Evolutionary conservation across 371 early-diverging fungal genomes (phyloP).

Genomic region (Funneliformis caledonium): DNA sequence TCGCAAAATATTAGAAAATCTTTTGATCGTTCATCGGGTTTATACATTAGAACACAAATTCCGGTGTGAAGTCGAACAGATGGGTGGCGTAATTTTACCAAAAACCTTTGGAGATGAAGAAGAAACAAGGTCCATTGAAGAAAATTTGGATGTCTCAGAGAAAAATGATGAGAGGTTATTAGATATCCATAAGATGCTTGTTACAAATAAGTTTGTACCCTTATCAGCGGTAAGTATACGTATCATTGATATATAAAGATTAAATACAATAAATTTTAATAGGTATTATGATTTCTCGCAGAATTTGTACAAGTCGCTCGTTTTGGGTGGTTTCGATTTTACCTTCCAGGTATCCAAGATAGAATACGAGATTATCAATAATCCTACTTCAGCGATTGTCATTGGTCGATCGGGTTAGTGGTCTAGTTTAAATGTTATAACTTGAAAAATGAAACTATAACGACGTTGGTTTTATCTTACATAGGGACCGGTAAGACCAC

Average conservation of each 20-base stretch:
- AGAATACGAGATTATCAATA: conserved; percentile 27
- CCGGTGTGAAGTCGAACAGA: neutral
- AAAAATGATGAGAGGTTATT: conserved; percentile 26
- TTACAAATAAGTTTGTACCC: conserved; percentile 34
- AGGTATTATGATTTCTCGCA: neutral
- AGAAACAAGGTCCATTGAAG: conserved; percentile 6
- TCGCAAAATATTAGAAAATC: neutral
- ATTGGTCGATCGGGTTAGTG: conserved; percentile 38
- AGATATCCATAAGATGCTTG: conserved; percentile 29
- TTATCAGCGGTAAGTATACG: conserved; percentile 29
- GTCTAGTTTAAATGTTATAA: neutral
- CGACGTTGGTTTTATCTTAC: neutral
- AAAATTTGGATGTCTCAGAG: neutral
- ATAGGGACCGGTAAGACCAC: conserved; percentile 30
- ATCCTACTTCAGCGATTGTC: conserved; percentile 31
- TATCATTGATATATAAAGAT: neutral
- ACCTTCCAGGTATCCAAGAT: conserved; percentile 31
- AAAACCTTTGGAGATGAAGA: neutral
- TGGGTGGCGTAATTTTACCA: conserved; percentile 17
- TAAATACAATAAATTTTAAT: neutral
- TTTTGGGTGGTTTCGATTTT: conserved; percentile 3
- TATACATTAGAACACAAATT: conserved; percentile 5
- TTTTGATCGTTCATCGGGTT: neutral
- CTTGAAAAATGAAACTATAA: neutral
- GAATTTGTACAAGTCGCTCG: conserved; percentile 25